Evolutionary conservation across 2,329 filamentous ascomycete genomes (phyloP).

Genomic region (Ophiosphaerella narmari): DNA sequence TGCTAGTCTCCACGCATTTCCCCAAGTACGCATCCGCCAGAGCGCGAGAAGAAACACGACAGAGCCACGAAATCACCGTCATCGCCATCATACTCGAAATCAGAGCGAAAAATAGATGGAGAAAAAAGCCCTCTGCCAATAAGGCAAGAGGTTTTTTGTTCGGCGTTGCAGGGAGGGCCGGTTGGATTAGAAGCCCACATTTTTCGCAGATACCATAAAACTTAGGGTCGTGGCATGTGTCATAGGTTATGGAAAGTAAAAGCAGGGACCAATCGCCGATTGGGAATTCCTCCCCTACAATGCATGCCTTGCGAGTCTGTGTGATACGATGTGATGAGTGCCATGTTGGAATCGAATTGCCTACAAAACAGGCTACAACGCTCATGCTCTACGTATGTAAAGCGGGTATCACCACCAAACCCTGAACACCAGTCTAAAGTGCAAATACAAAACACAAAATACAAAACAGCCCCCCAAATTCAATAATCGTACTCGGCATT

Average conservation of each 20-base stretch:
- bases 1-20: conserved; percentile 29
- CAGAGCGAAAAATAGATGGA: not conserved
- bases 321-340: not conserved
- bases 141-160: not conserved
- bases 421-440: not conserved
- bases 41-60: no score
- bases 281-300: conserved; percentile 45
- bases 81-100: no score
- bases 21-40: no score
- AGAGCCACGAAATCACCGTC: no score
- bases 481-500: conserved; percentile 39
- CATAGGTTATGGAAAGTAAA: conserved; percentile 28
- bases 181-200: not conserved
- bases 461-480: not conserved
- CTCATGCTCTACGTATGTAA: not conserved
- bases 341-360: no score
- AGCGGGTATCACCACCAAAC: not conserved
- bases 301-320: no score
- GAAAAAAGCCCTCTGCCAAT: not conserved
- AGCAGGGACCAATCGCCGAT: conserved; percentile 41
- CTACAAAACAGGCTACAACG: not conserved
- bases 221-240: conserved; percentile 33
- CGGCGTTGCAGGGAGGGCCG: conserved; percentile 12
- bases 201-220: conserved; percentile 20
- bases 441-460: not conserved